Percentiles rank a stretch among this genome's conserved stretches.
These are phyloP conservation scores for Spongiforma sp. DNA, from an alignment of 1,284 basidiomycete species.

Conservation along the genomic window DNA sequence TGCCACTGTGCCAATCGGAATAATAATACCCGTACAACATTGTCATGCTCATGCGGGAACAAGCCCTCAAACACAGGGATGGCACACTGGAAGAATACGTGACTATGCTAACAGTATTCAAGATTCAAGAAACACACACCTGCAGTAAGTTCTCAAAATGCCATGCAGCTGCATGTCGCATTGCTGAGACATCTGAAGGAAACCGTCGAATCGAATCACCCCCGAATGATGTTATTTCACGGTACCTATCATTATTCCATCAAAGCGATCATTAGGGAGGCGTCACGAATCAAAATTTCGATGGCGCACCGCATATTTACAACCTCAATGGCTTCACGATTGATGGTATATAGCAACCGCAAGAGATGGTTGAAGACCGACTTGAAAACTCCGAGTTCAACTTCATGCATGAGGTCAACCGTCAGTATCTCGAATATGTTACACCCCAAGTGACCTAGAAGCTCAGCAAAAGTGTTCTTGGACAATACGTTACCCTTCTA, in stretches of 20 bases:
- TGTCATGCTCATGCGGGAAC: constrained; percentile 24
- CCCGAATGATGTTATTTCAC: background rate
- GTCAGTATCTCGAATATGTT: background rate
- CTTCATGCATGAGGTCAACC: background rate
- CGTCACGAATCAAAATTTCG: too few relatives aligned
- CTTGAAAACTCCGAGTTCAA: background rate
- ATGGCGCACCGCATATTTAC: background rate
- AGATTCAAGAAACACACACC: background rate
- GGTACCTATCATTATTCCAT: background rate
- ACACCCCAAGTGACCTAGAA: background rate
- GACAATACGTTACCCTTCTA: too few relatives aligned
- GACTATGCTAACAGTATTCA: background rate
- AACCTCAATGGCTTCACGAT: background rate
- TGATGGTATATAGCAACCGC: background rate
- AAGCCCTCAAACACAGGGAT: constrained; percentile 33
- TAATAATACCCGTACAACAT: constrained; percentile 10
- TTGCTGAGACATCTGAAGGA: background rate
- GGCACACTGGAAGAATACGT: constrained; percentile 21
- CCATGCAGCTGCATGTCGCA: background rate
- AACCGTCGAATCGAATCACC: background rate
- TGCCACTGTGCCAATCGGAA: constrained; percentile 29
- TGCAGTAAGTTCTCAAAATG: background rate
- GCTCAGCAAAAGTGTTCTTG: background rate
- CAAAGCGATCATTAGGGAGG: too few relatives aligned
- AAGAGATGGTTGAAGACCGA: background rate